phyloP scores from a whole-genome alignment of 345 rosid species.

The Nasturtium officinale region DNA sequence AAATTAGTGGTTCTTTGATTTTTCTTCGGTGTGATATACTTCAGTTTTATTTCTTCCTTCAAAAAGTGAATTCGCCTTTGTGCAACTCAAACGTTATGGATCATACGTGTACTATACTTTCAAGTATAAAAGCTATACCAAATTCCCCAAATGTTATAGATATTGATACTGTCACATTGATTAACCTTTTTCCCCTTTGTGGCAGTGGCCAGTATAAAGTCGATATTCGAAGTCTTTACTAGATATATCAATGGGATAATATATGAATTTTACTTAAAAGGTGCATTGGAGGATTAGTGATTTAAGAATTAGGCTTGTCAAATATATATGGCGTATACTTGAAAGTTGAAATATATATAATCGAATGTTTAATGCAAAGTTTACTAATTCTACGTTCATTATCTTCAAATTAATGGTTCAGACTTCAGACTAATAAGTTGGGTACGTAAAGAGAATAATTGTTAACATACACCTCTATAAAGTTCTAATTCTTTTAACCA shows the following conservation, averaged over 20 bases:
- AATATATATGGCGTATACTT: background rate
- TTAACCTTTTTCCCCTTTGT: background rate
- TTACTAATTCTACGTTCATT: background rate
- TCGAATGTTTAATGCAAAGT: too few relatives aligned
- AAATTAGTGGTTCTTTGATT: slow-evolving; percentile 4
- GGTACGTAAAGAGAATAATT: background rate
- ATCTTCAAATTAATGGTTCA: background rate
- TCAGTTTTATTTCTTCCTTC: slow-evolving; percentile 19
- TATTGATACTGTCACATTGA: slow-evolving; percentile 7
- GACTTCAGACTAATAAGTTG: background rate
- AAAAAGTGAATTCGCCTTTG: slow-evolving; percentile 17
- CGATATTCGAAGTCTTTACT: slow-evolving; percentile 14
- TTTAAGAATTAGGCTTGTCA: background rate
- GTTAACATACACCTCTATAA: background rate
- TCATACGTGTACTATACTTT: slow-evolving; percentile 3
- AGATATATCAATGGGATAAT: slow-evolving; percentile 6
- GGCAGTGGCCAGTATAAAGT: slow-evolving; percentile 12
- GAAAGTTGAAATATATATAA: background rate
- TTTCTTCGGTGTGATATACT: slow-evolving; percentile 10
- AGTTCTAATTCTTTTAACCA: background rate
- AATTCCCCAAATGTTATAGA: slow-evolving; percentile 4
- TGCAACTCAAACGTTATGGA: slow-evolving; percentile 21
- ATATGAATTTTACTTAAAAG: background rate
- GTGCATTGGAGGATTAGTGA: background rate
- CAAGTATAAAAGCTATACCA: slow-evolving; percentile 5